phyloP scores from a whole-genome alignment of 2,329 filamentous ascomycete genomes.

The Alternaria tenuissima region DNA sequence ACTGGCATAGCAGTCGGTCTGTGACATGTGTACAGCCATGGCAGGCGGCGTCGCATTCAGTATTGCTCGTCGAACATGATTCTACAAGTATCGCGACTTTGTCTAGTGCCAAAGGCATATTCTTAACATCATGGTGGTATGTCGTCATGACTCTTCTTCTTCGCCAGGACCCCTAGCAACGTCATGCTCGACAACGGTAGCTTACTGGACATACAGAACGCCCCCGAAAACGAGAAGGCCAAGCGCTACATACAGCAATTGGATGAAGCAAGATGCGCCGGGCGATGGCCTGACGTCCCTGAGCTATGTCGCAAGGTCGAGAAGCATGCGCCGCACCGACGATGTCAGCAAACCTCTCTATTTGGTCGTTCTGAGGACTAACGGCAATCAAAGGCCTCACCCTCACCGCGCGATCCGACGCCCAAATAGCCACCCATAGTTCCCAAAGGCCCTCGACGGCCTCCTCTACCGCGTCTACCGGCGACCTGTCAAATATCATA shows the following conservation, averaged over 20 bases:
- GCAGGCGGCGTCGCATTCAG: constrained; percentile 28
- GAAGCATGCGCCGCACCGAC: constrained; percentile 87
- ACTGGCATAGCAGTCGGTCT: constrained; percentile 24
- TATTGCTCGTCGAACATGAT: constrained; percentile 45
- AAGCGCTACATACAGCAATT: constrained; percentile 82
- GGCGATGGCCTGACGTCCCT: constrained; percentile 84
- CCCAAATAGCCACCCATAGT: constrained; percentile 55
- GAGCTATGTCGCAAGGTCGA: constrained; percentile 92
- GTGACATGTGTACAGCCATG: constrained; percentile 34
- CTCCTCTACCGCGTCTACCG: constrained; percentile 47
- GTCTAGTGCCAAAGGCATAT: constrained; percentile 40
- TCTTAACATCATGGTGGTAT: constrained; percentile 48
- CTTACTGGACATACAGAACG: constrained; percentile 49
- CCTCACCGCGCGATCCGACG: constrained; percentile 57
- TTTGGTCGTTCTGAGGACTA: constrained; percentile 21
- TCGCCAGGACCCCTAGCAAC: constrained; percentile 26
- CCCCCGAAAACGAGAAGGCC: constrained; percentile 74
- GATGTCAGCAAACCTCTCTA: constrained; percentile 68
- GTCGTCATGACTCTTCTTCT: constrained; percentile 20
- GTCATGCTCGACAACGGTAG: constrained; percentile 38
- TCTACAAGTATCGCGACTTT: constrained; percentile 26
- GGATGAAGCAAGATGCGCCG: constrained; percentile 86
- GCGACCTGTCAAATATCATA: constrained; percentile 46
- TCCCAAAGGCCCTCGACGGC: constrained; percentile 53
- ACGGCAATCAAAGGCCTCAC: constrained; percentile 53